Base-by-base conservation (phyloP, 495 filamentous ascomycete genomes). In the Penicillium verhagenii region DNA sequence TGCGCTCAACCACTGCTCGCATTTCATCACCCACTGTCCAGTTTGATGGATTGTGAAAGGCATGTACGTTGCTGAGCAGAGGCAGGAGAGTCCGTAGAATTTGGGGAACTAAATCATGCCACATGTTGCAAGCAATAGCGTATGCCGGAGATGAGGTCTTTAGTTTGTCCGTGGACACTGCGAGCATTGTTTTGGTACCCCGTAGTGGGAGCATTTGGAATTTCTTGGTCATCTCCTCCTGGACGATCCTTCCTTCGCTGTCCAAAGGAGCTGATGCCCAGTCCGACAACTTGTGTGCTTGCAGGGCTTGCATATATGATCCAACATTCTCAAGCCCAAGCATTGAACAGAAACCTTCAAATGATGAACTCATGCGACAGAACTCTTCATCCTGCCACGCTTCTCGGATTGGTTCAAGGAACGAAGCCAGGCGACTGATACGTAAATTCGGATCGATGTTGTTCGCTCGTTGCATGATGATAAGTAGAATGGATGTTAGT, bases 391-490 rank as follows among this genome's bases (percentile, higher is more conserved):
- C 82, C 58, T 87, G 86, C 94, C 94, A 99, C 28, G 89, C 80
- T 28, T 85, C 71, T 47, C 86, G 86, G 26, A 97, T 83, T 2
- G 91, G 91, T 8, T 86, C 73, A 14, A 98, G 79, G 64, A 96
- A 96, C 8, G 79, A 75, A 43, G 81, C 70, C 18, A 98, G 73
- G 26, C 90, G 82, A 44, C 74, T 69, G 43, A 89, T 70, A 21
- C 88, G 86, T 14, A 81, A 58, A 13, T 78, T 77, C 5, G 78
- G 72, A 56, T 96, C 89, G 16, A 97, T 77, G 45, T 83, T 87
- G 44, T 79, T 86, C 33, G 89, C 84, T 24, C 94, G 91, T 72
- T 97, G 94, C 88, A 93, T 86, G 58, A 99, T 96, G 11, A 94
- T 95, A 56, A 97, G 92, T 3, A 99, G 76, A 16, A 81, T 69